phyloP scores from a whole-genome alignment of 2,329 filamentous ascomycete genomes.

The Colletotrichum tamarilloi region DNA sequence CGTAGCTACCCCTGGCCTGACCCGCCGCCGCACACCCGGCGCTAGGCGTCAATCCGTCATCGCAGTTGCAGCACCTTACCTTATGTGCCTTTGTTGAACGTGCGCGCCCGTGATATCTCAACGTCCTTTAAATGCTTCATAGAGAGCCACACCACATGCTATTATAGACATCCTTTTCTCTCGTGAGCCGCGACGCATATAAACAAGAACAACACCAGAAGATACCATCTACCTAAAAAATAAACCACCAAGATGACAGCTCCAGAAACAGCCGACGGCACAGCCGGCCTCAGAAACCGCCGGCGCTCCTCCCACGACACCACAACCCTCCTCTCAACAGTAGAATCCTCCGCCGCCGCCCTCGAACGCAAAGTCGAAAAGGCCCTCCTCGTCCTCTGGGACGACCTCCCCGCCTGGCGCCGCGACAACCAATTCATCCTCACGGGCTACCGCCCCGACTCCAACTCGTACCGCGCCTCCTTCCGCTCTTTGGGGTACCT shows the following conservation, averaged over 20 bases:
- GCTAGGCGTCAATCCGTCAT: neutral
- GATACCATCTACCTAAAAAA: neutral
- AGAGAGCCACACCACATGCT: neutral
- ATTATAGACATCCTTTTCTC: neutral
- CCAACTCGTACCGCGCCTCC: slow-evolving; percentile 58
- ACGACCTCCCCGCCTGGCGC: slow-evolving; percentile 68
- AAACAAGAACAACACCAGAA: neutral
- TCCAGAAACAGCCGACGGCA: neutral
- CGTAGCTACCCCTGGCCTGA: neutral
- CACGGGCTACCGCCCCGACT: slow-evolving; percentile 63
- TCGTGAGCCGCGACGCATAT: neutral
- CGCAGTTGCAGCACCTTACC: neutral
- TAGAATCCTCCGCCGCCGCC: slow-evolving; percentile 37
- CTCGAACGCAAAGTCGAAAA: slow-evolving; percentile 53
- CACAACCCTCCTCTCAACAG: slow-evolving; percentile 39
- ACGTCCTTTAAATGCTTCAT: neutral
- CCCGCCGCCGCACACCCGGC: neutral
- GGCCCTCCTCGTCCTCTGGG: slow-evolving; percentile 63
- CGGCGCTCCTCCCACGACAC: neutral
- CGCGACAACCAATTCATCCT: slow-evolving; percentile 69
- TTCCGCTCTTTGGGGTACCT: slow-evolving; percentile 62
- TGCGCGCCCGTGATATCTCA: neutral
- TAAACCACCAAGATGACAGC: neutral
- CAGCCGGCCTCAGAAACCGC: slow-evolving; percentile 3
- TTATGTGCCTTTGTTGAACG: neutral